Evolutionary conservation across 768 basidiomycete species (phyloP), one percentile per base, ranked within the genome.

Genomic region (Auricularia sp.): DNA sequence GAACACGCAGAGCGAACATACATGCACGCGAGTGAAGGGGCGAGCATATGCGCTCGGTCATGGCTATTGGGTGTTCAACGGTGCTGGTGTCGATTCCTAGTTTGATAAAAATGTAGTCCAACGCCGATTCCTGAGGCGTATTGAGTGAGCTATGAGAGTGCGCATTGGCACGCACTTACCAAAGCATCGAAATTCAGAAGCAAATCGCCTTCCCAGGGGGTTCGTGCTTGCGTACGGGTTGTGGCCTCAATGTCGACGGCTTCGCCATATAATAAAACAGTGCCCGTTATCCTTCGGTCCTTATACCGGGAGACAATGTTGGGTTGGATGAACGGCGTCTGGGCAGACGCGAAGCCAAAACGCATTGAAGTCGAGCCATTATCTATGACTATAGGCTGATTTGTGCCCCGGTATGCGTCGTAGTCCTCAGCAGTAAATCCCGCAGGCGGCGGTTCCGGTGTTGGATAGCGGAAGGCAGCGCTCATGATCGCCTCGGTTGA

Each of bases 171-270:
- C n/a, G 29, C 35, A 81, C 91, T 77, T 77, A 98, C 96, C 82
- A 98, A 78, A 34, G 92, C 88, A 76, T 98, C 97, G 69, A 89
- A 91, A 75, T 94, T 94, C 69, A 93, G 81, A 59, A 98, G 74
- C 24, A 97, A 85, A 71, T 98, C 97, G 7, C 93, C 94, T 73
- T 99, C 97, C 88, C 91, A 98, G 63, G 96, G 88, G 0, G 85
- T 86, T 70, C 85, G 87, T 6, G 86, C 81, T 72, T 91, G 90
- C 1, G 85, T 83, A 69, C 88, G 83, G 65, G 92, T 88, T 11
- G 87, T 89, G 47, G 88, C 89, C 73, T 99, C 97, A 13, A 85
- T 79, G 54, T 97, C 95, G 36, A 92, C 85, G 11, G 86, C 93
- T 37, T 89, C 85, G 0, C 97, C 97, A 65, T 96, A 96, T 13